Percentiles rank a stretch among this genome's conserved stretches.
Conservation (phyloP, 2,329 filamentous ascomycete genomes). For the Onygenales sp. region DNA sequence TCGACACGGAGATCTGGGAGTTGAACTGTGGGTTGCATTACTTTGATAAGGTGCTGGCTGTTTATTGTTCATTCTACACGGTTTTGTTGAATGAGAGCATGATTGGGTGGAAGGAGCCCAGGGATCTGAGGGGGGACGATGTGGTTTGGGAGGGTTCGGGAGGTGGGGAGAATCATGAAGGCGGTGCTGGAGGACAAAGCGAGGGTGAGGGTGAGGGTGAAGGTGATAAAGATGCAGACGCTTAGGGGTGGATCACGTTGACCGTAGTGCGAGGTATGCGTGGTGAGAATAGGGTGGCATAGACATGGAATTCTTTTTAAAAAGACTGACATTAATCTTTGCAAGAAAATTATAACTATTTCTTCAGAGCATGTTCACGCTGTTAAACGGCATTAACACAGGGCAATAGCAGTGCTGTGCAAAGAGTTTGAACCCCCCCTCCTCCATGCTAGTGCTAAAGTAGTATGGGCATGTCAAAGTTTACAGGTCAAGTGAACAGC, state of each 20-base stretch:
- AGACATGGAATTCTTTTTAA: too few relatives aligned
- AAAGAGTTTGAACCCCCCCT: too few relatives aligned
- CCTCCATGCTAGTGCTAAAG: too few relatives aligned
- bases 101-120: slow-evolving; percentile 53
- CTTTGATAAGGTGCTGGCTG: slow-evolving; percentile 48
- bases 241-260: neutral
- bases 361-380: too few relatives aligned
- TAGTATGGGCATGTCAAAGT: too few relatives aligned
- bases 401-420: too few relatives aligned
- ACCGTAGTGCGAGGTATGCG: neutral
- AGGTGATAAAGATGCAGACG: neutral
- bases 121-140: slow-evolving; percentile 13
- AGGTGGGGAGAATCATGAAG: slow-evolving; percentile 4
- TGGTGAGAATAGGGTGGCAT: too few relatives aligned
- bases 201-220: neutral
- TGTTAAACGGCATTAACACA: too few relatives aligned
- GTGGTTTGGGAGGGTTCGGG: slow-evolving; percentile 8
- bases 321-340: too few relatives aligned
- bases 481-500: too few relatives aligned
- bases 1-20: slow-evolving; percentile 47
- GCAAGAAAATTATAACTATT: too few relatives aligned
- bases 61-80: slow-evolving; percentile 55
- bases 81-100: slow-evolving; percentile 62
- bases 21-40: slow-evolving; percentile 54
- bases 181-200: neutral